Evolutionary conservation across 148 eudicot genomes (phyloP), one percentile per base, ranked within the genome.

Genomic region (Cornus florida): DNA sequence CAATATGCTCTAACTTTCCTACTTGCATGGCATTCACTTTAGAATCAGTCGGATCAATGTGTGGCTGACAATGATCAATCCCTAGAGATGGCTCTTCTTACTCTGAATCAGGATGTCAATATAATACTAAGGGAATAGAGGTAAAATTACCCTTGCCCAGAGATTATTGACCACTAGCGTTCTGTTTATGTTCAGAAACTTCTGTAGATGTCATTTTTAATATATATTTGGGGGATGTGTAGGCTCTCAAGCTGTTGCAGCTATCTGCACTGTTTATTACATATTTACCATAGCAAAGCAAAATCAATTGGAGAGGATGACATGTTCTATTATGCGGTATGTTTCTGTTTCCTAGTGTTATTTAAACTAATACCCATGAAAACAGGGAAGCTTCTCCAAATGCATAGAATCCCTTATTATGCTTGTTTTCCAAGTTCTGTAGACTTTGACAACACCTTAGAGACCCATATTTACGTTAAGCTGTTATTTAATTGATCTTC

Each of bases 191-290:
- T 78, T 62, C 66, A 62, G 23, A 62, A 17, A 17, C 66, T 62
- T n/a, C 4, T 20, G 23, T 62, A 48, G 12, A 31, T 71, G 5
- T 72, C 31, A 17, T 78, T 66, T 43, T 13, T 12, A 60, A 3
- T 70, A 23, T 28, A 3, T 70, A 23, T 28, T 77, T 53, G 68
- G 78, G 32, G 75, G 79, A 66, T 77, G 48, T 86, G 75, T 85
- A 92, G 97, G 89, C 94, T 77, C 90, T 92, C 88, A 87, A 82
- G 89, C 92, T 78, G 84, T 92, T 77, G 81, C 70, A 43, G 76
- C 82, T 85, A 77, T 86, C 65, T 90, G 97, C 94, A 84, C 86
- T 67, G 86, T 91, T 80, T 90, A 92, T 89, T 92, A 80, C 88
- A 81, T 67, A 83, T 91, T 48, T 90, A 85, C 89, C 86, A 91